A percentile compares a stretch with the other conserved stretches of the same genome.
phyloP scores from a whole-genome alignment of 73 alveolate species.

The Tetrahymena borealis region DNA sequence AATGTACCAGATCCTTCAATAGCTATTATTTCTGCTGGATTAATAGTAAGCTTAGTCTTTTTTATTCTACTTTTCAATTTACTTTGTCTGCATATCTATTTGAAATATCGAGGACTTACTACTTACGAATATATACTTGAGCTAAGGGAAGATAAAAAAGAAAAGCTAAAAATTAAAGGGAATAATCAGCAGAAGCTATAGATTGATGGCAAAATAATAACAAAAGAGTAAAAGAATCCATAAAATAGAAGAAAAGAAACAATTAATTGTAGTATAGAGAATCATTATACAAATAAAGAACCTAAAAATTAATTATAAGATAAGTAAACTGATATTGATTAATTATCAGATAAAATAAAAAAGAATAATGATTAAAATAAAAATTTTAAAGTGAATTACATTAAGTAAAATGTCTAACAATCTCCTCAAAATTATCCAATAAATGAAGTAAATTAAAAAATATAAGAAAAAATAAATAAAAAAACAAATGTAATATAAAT shows the following conservation, averaged over 20 bases:
- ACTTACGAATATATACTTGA: neutral
- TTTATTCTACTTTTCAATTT: neutral
- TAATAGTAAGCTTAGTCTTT: neutral
- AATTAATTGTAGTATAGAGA: neutral
- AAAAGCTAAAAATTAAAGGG: conserved; percentile 16
- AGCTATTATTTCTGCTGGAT: neutral
- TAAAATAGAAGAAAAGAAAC: neutral
- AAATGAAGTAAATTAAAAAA: neutral
- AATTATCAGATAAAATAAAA: neutral
- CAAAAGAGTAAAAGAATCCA: neutral
- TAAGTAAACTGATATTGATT: neutral
- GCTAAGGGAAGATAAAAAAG: neutral
- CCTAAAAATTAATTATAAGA: neutral
- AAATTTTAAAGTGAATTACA: neutral
- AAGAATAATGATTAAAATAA: neutral
- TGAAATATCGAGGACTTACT: neutral
- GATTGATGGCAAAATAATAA: neutral
- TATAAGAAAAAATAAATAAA: neutral
- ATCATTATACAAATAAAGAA: neutral
- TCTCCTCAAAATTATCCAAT: neutral
- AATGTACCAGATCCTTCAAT: neutral
- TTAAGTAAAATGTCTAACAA: neutral
- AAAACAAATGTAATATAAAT: neutral
- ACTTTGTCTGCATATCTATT: neutral
- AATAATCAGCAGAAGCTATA: neutral